These are phyloP conservation scores for Boletus coccyginus DNA, from an alignment of 768 basidiomycete genomes.

Conservation along the genomic window DNA sequence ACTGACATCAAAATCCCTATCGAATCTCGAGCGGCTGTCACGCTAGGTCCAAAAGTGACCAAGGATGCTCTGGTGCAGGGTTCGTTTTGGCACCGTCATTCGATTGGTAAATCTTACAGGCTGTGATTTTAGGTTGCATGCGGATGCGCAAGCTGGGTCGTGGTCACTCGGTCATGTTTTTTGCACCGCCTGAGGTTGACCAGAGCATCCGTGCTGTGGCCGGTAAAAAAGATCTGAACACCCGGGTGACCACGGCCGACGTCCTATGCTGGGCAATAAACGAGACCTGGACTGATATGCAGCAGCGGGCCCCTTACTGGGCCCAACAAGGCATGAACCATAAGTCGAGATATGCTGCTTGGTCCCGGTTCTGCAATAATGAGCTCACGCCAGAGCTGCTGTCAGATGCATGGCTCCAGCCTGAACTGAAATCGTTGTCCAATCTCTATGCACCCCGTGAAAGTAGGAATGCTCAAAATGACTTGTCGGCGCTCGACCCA, in stretches of 20 bases:
- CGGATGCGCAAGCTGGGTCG: slow-evolving; percentile 46
- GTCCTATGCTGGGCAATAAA: slow-evolving; percentile 43
- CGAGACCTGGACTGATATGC: slow-evolving; percentile 34
- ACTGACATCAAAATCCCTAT: slow-evolving; percentile 35
- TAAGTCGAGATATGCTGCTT: no score
- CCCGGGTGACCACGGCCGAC: slow-evolving; percentile 17
- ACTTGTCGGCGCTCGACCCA: neutral
- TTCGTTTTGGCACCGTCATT: slow-evolving; percentile 2
- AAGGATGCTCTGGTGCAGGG: slow-evolving; percentile 36
- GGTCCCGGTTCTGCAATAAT: neutral
- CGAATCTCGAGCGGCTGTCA: slow-evolving; percentile 26
- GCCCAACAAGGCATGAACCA: no score
- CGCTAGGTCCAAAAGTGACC: slow-evolving; percentile 13
- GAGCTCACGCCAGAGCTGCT: neutral
- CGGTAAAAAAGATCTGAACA: slow-evolving; percentile 1
- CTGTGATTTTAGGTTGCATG: slow-evolving; percentile 41
- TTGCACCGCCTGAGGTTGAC: slow-evolving; percentile 41
- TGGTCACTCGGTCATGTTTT: slow-evolving; percentile 14
- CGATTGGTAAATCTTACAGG: neutral
- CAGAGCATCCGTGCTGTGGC: slow-evolving; percentile 30
- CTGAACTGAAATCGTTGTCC: slow-evolving; percentile 34
- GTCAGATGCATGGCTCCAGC: slow-evolving; percentile 35
- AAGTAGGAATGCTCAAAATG: neutral
- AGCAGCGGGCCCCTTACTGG: no score
- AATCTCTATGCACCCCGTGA: slow-evolving; percentile 29